Percentiles rank a stretch among this genome's conserved stretches.
Conservation (phyloP, 192 early-diverging fungal genomes). For the Obelidium mucronatum region DNA sequence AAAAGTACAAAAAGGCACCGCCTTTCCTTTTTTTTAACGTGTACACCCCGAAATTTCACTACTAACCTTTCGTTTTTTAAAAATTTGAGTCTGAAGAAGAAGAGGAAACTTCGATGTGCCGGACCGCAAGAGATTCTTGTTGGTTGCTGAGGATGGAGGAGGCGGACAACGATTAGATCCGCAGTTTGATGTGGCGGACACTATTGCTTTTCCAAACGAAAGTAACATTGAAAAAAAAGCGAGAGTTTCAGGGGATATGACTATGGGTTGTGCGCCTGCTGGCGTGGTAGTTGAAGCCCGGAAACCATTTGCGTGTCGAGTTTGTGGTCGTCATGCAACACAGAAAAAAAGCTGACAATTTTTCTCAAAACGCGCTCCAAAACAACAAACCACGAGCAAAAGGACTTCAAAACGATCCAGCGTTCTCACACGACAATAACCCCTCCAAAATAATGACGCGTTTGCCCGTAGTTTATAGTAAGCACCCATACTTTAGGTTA, state of each 20-base stretch:
- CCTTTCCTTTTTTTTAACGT: too few relatives aligned
- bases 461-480: background rate
- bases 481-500: background rate
- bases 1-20: too few relatives aligned
- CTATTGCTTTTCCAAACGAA: background rate
- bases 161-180: background rate
- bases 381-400: background rate
- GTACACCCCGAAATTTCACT: constrained; percentile 52
- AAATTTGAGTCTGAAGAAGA: background rate
- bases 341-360: too few relatives aligned
- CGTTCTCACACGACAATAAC: background rate
- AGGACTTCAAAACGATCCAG: background rate
- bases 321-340: constrained; percentile 36
- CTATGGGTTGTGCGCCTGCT: background rate
- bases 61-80: constrained; percentile 31
- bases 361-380: too few relatives aligned
- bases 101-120: background rate
- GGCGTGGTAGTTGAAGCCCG: background rate
- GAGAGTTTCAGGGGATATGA: background rate
- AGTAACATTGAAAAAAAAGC: background rate
- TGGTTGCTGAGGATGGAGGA: background rate
- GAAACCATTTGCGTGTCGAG: constrained; percentile 21
- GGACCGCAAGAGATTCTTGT: background rate
- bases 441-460: background rate
- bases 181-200: background rate